Evolutionary conservation across 352 stramenopile species (phyloP).

Genomic region (Pythium brassicae): DNA sequence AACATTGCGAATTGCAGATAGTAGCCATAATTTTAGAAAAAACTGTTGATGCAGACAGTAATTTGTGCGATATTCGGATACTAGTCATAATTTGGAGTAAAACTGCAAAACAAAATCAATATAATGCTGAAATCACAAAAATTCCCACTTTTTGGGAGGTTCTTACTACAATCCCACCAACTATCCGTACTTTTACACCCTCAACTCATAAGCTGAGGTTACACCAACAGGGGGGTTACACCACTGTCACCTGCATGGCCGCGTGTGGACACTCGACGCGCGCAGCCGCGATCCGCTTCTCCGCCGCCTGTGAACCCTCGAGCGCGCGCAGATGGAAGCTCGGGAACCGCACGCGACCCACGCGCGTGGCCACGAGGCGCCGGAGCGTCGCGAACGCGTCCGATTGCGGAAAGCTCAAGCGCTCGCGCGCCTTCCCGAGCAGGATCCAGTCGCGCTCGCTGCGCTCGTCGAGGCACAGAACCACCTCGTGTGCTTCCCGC

Average conservation of each 20-base stretch:
- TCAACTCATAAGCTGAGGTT: neutral
- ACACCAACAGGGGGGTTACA: neutral
- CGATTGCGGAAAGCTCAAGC: slow-evolving; percentile 13
- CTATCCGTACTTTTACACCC: neutral
- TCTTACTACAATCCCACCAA: too few species aligned
- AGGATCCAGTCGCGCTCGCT: slow-evolving; percentile 68
- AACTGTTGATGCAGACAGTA: too few species aligned
- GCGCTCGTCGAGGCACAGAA: slow-evolving; percentile 45
- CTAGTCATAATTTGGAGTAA: too few species aligned
- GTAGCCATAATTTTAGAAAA: too few species aligned
- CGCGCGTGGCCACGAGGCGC: slow-evolving; percentile 37
- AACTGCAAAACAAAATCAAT: too few species aligned
- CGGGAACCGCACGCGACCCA: slow-evolving; percentile 46
- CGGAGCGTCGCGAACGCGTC: slow-evolving; percentile 34
- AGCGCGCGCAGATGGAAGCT: slow-evolving; percentile 35
- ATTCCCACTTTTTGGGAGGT: too few species aligned
- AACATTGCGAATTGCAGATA: too few species aligned
- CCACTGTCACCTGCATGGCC: slow-evolving; percentile 28
- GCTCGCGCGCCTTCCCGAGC: slow-evolving; percentile 56
- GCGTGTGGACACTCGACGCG: slow-evolving; percentile 38
- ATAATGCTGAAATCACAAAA: too few species aligned
- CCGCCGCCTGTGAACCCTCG: slow-evolving; percentile 1
- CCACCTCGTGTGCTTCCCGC: slow-evolving; percentile 7
- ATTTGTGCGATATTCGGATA: too few species aligned
- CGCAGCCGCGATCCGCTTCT: slow-evolving; percentile 11